These are phyloP conservation scores for Crotalaria pallida DNA, from an alignment of 306 rosid species.

Conservation along the genomic window DNA sequence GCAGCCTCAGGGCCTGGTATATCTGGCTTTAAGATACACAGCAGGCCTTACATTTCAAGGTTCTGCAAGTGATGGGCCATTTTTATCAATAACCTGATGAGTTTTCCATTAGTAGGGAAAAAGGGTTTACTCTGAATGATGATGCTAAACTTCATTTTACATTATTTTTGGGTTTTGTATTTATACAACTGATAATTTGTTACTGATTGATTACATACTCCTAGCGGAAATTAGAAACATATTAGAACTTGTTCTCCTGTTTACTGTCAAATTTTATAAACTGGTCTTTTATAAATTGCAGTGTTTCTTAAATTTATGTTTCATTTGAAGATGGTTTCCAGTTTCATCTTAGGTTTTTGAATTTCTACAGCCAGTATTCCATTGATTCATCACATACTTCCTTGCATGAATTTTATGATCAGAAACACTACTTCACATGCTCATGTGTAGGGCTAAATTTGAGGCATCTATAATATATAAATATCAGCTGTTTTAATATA, in stretches of 20 bases:
- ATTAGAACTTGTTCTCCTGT: neutral
- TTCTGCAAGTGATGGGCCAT: slow-evolving; percentile 16
- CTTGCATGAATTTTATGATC: neutral
- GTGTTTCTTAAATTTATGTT: neutral
- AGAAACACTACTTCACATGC: neutral
- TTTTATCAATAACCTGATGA: slow-evolving; percentile 27
- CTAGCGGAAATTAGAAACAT: neutral
- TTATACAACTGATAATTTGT: neutral
- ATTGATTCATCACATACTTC: neutral
- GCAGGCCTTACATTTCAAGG: too few species aligned
- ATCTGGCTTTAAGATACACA: too few species aligned
- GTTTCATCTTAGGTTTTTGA: too few species aligned
- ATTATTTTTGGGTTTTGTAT: neutral
- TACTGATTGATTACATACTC: neutral
- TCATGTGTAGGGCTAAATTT: neutral
- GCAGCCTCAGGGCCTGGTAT: too few species aligned
- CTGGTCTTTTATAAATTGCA: neutral
- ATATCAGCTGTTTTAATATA: neutral
- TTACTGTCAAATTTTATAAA: neutral
- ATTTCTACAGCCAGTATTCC: too few species aligned
- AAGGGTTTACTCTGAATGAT: slow-evolving; percentile 26
- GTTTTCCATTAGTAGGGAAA: slow-evolving; percentile 23
- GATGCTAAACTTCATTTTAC: slow-evolving; percentile 2
- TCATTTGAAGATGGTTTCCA: neutral
- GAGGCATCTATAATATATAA: neutral